A percentile compares a stretch with the other conserved stretches of the same genome.
Conservation (phyloP, 345 rosid species). For the Murraya koenigii region DNA sequence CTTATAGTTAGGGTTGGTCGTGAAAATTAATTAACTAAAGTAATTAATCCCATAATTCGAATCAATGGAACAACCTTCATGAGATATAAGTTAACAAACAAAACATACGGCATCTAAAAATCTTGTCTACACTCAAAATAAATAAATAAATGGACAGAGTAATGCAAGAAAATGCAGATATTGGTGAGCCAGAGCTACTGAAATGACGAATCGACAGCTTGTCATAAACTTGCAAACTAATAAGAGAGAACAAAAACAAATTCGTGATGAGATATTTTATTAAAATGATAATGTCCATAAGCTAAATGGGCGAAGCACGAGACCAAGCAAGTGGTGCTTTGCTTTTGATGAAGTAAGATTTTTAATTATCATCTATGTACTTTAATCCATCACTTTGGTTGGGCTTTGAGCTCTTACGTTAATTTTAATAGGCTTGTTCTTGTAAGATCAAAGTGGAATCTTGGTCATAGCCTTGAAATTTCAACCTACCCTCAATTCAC, state of each 20-base stretch:
- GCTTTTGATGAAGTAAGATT: conserved; percentile 20
- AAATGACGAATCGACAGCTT: conserved; percentile 22
- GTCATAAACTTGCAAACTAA: not conserved
- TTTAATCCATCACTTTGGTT: conserved; percentile 22
- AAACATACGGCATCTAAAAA: conserved; percentile 17
- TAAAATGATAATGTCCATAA: conserved; percentile 15
- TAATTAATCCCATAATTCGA: not conserved
- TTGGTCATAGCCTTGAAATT: conserved; percentile 21
- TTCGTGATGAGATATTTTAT: conserved; percentile 8
- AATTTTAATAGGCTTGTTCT: conserved; percentile 1
- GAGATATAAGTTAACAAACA: not conserved
- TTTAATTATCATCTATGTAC: not conserved
- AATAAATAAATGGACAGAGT: not conserved
- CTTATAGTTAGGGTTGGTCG: not conserved
- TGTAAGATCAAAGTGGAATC: conserved; percentile 20
- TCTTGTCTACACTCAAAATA: conserved; percentile 7
- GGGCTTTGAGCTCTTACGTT: conserved; percentile 37
- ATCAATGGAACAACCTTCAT: not conserved
- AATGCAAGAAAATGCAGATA: not conserved
- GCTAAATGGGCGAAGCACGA: conserved; percentile 48
- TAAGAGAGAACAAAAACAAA: conserved; percentile 4
- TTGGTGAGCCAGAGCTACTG: conserved; percentile 9
- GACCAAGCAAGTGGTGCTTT: conserved; percentile 43
- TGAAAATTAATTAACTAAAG: not conserved
- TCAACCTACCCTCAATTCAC: not conserved